Percentiles rank a stretch among this genome's conserved stretches.
These are phyloP conservation scores for Sporisorium graminicola DNA, from an alignment of 1,284 basidiomycete genomes.

Conservation along the genomic window DNA sequence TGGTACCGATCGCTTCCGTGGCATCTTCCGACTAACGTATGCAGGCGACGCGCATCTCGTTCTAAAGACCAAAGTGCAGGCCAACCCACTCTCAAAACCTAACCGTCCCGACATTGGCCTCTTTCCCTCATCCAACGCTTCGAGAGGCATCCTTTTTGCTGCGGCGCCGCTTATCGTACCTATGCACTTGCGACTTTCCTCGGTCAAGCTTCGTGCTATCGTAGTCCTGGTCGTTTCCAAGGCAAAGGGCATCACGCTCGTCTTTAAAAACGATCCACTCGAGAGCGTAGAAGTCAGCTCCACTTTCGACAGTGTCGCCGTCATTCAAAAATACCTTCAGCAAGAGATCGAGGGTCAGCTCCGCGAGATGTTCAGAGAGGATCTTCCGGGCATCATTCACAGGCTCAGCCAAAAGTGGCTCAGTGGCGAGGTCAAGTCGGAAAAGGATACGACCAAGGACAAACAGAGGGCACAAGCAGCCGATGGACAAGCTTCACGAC, in stretches of 20 bases:
- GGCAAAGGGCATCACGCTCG: constrained; percentile 94
- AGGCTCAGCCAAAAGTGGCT: constrained; percentile 92
- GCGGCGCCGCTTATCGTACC: constrained; percentile 76
- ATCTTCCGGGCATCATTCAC: constrained; percentile 96
- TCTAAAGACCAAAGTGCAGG: constrained; percentile 93
- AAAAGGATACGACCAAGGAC: constrained; percentile 38
- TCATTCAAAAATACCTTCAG: constrained; percentile 80
- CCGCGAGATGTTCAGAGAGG: constrained; percentile 97
- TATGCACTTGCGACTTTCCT: constrained; percentile 96
- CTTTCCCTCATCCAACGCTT: constrained; percentile 57
- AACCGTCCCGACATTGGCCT: constrained; percentile 50
- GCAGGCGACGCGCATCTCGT: constrained; percentile 95
- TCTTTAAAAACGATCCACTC: constrained; percentile 99
- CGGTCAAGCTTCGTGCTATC: constrained; percentile 92
- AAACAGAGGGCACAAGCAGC: constrained; percentile 29
- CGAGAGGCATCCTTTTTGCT: constrained; percentile 67
- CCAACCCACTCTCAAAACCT: constrained; percentile 85
- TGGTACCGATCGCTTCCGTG: constrained; percentile 93
- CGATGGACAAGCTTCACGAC: constrained; percentile 8
- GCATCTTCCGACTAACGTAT: constrained; percentile 96
- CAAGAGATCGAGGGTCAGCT: constrained; percentile 94
- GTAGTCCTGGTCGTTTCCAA: constrained; percentile 97
- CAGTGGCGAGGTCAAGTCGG: constrained; percentile 66
- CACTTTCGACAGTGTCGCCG: constrained; percentile 97
- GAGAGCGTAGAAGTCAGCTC: constrained; percentile 97